phyloP scores from a whole-genome alignment of 2,329 filamentous ascomycete genomes.

The Nothophaeocryptopus gaeumannii region DNA sequence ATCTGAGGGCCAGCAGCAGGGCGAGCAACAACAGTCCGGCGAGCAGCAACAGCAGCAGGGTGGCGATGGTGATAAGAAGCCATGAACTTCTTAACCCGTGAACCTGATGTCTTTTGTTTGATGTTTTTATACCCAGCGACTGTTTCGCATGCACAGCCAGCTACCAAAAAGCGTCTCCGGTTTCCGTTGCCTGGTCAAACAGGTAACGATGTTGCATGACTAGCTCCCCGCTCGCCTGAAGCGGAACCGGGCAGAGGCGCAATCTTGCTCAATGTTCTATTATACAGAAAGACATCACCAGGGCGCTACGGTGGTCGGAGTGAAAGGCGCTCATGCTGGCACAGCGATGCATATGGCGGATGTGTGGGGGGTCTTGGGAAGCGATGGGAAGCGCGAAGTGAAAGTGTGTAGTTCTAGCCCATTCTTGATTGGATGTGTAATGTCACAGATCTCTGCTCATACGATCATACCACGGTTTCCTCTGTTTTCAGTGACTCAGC shows the following conservation, averaged over 20 bases:
- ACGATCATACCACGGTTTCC: background rate
- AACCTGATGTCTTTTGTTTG: slow-evolving; percentile 11
- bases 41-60: slow-evolving; percentile 42
- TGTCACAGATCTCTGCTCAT: slow-evolving; percentile 14
- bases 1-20: slow-evolving; percentile 48
- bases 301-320: slow-evolving; percentile 1
- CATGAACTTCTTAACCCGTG: slow-evolving; percentile 38
- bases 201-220: background rate
- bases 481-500: too few relatives aligned
- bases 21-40: slow-evolving; percentile 35
- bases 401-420: slow-evolving; percentile 11
- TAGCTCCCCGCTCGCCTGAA: background rate
- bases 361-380: background rate
- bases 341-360: slow-evolving; percentile 4
- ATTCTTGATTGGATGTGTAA: slow-evolving; percentile 15
- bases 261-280: slow-evolving; percentile 4
- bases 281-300: slow-evolving; percentile 12
- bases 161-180: slow-evolving; percentile 18
- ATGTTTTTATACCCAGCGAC: slow-evolving; percentile 25
- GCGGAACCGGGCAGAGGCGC: background rate
- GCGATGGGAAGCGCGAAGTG: slow-evolving; percentile 1
- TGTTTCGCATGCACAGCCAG: slow-evolving; percentile 11
- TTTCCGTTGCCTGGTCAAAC: slow-evolving; percentile 10
- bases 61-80: slow-evolving; percentile 68
- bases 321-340: slow-evolving; percentile 2